Conservation (phyloP, 176 grass and related monocot genomes). For the Puya raimondii region DNA sequence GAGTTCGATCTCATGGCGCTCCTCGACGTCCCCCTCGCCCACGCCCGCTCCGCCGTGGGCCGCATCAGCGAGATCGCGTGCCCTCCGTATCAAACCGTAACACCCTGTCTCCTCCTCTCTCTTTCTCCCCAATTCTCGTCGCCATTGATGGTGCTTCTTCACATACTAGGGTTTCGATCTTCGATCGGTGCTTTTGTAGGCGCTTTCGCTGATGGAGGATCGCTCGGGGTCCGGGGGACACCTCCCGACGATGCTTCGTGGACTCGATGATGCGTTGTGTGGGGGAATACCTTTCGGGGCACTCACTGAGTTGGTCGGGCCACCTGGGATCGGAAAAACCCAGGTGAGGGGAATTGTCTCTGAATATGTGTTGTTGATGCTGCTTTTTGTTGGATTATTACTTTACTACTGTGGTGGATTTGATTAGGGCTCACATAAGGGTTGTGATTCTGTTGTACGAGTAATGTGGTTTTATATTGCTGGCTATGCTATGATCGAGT, state of each 20-base stretch:
- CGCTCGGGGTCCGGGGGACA: constrained; percentile 30
- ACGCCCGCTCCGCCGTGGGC: constrained; percentile 39
- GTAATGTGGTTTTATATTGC: neutral
- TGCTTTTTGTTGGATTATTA: neutral
- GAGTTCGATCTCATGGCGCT: constrained; percentile 72
- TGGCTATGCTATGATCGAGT: neutral
- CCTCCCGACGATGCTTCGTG: constrained; percentile 53
- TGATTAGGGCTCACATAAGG: too few relatives aligned
- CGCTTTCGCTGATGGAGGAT: constrained; percentile 41
- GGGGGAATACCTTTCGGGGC: constrained; percentile 66
- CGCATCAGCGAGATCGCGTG: constrained; percentile 69
- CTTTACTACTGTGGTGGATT: neutral
- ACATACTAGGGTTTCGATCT: neutral
- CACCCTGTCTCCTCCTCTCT: neutral
- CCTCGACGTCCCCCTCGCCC: constrained; percentile 44
- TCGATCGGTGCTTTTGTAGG: constrained; percentile 18
- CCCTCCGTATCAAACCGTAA: constrained; percentile 80
- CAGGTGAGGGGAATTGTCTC: constrained; percentile 35
- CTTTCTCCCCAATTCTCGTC: neutral
- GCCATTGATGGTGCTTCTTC: neutral
- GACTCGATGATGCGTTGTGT: constrained; percentile 62
- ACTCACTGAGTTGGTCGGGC: constrained; percentile 83
- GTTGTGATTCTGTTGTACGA: neutral
- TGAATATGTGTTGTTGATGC: neutral
- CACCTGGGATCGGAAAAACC: constrained; percentile 88